phyloP scores from a whole-genome alignment of 2,329 filamentous ascomycete genomes.

The Zalaria sp. region DNA sequence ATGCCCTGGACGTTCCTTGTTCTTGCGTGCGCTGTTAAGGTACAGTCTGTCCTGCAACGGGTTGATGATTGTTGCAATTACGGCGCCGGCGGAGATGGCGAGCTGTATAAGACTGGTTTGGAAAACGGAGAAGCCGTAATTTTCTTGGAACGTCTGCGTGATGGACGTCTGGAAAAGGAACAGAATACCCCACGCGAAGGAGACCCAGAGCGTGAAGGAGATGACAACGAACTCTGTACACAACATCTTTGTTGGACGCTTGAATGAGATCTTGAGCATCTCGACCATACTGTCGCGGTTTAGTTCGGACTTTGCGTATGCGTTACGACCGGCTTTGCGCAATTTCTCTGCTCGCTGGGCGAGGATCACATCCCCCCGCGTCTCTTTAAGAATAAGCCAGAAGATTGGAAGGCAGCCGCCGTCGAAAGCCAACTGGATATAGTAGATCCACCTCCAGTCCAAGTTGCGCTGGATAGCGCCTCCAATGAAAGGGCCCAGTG shows the following conservation, averaged over 20 bases:
- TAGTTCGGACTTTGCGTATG: conserved; percentile 12
- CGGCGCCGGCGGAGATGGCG: conserved; percentile 26
- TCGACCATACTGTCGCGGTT: conserved; percentile 8
- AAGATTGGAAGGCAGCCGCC: conserved; percentile 15
- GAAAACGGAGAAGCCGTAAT: conserved; percentile 23
- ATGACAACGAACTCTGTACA: conserved; percentile 14
- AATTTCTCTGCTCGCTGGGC: conserved; percentile 12
- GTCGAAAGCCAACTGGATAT: conserved; percentile 19
- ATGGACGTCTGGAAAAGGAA: conserved; percentile 32
- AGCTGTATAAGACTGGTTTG: conserved; percentile 26
- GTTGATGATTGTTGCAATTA: conserved; percentile 22
- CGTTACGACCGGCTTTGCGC: conserved; percentile 10
- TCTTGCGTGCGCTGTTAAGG: conserved; percentile 17
- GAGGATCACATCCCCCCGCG: conserved; percentile 26
- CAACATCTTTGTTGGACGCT: conserved; percentile 14
- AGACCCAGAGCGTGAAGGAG: conserved; percentile 25
- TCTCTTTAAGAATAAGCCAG: conserved; percentile 25
- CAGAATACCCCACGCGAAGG: conserved; percentile 26
- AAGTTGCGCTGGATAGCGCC: conserved; percentile 13
- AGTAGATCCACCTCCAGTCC: conserved; percentile 17
- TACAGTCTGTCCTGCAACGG: conserved; percentile 25
- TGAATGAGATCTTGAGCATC: conserved; percentile 14
- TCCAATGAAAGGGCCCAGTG: conserved; percentile 18
- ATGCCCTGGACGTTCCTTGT: conserved; percentile 12
- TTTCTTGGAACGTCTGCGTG: conserved; percentile 20